Base-by-base conservation (phyloP, 2,329 filamentous ascomycete species). In the Apiospora marii region DNA sequence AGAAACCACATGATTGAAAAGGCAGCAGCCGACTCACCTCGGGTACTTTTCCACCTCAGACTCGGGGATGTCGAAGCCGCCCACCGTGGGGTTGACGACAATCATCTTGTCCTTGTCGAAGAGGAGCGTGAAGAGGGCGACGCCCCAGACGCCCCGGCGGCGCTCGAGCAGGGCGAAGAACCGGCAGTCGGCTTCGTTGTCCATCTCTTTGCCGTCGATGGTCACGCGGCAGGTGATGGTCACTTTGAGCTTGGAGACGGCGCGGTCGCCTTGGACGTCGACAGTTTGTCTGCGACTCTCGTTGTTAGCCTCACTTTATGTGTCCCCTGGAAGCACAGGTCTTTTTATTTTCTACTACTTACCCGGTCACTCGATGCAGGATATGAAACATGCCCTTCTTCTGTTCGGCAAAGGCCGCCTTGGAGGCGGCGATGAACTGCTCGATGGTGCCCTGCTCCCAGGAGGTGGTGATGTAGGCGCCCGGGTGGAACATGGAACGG, bases 91-190 rank as follows among this genome's bases (percentile, higher is more conserved):
- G 72, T 86, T 83, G 1, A 85, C 83, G 8, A 81, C 81, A 70
- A 85, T 81, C 61, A 88, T 74, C 77, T 88, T 88, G 76, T 87
- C 86, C 80, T 87, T 88, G 77, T 87, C 86, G 73, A 88, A 88
- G 82, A 84, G 87, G 74, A 86, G 85, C 5, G 84, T 77, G 37
- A 87, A 85, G 69, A 84, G 85, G 2, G 80, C 77, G 0, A 85
- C 85, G 6, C 81, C 80, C 85, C 86, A 87, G 2, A 73, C 68
- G 2, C 76, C 80, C 34, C 82, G 77, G 1, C 78, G 71, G 74
- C 84, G 84, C 69, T 84, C 82, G 70, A 84, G 87, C 72, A 85
- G 85, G 77, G 86, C 85, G 67, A 78, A 82, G 74, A 87, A 86
- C 0, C 83, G 82, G 73, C 85, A 87, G 73, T 87, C 86, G 0